Conservation (phyloP, 2,329 filamentous ascomycete species). For the Cadophora sp. region DNA sequence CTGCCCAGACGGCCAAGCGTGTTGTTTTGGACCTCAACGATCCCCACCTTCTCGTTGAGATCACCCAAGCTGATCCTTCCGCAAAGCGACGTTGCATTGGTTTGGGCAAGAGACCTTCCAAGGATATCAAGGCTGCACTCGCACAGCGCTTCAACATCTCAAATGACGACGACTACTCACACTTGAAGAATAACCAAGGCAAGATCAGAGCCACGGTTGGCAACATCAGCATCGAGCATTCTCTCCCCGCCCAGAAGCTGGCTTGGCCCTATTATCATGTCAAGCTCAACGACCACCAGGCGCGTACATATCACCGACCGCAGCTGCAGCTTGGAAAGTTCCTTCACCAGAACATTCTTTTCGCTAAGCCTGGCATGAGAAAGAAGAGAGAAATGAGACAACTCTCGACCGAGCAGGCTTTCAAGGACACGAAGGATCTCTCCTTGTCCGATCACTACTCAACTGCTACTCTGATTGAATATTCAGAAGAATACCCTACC, state of each 20-base stretch:
- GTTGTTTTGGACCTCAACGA: constrained; percentile 89
- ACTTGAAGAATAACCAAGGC: constrained; percentile 94
- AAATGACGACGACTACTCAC: constrained; percentile 94
- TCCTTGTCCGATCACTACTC: constrained; percentile 85
- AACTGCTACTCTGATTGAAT: constrained; percentile 86
- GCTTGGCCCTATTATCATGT: constrained; percentile 97
- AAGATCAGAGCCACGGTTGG: constrained; percentile 93
- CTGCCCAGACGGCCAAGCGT: constrained; percentile 75
- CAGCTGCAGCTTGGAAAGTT: constrained; percentile 74
- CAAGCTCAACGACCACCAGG: constrained; percentile 73
- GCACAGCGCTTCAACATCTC: constrained; percentile 91
- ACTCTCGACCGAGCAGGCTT: constrained; percentile 79
- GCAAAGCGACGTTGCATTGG: constrained; percentile 58
- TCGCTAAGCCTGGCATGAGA: constrained; percentile 73
- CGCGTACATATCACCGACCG: constrained; percentile 86
- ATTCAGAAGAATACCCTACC: constrained; percentile 91
- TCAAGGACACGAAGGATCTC: constrained; percentile 80
- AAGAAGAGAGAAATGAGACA: constrained; percentile 87
- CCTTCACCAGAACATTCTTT: constrained; percentile 71
- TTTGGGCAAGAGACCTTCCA: constrained; percentile 65
- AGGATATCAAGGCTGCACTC: constrained; percentile 74
- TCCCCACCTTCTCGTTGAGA: constrained; percentile 83
- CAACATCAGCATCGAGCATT: constrained; percentile 92
- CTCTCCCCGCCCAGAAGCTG: constrained; percentile 86
- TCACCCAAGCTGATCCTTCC: constrained; percentile 69